Base-by-base conservation (phyloP, 2,329 filamentous ascomycete species). In the Aspergillus nomiae region DNA sequence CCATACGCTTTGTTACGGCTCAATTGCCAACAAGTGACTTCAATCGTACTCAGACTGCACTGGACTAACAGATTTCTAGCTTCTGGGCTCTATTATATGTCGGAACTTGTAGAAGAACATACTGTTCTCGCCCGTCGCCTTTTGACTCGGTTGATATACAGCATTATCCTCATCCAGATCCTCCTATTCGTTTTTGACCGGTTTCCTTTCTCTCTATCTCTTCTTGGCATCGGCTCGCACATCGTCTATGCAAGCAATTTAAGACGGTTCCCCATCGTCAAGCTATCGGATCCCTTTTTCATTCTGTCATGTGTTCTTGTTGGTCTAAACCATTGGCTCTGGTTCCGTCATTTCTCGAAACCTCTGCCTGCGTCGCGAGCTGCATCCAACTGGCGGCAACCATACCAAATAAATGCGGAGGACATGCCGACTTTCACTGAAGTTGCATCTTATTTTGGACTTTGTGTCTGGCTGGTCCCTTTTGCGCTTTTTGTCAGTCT, bases 11-110 rank as follows among this genome's bases (percentile, higher is more conserved):
- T 36, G 24, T 54, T 34, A 41, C 30, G 19, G 30, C 51, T 54
- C 24, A 16, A 50, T 30, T 28, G 7, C 26, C 14, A 48, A 28
- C 11, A 30, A 28, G 26, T 14, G 24, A 8, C 16, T 50, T 30
- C 43, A 24, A 28, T 51, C 24, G 30, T 45, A 32, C 16, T 19
- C 45, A 59, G 51, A 38, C 51, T 63, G 61, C 67, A 63, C 3
- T 55, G 16, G 64, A 59, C 57, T 54, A 62, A 67, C 58, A n/a
- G 41, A 8, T 36, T 53, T 64, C 55, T 73, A 92, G 95, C 95
- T 45, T 97, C 93, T n/a, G 95, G 95, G 43, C 88, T 99, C 30
- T 99, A 99, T 82, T 99, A 99, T 78, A 90, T 99, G 59, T 97
- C 94, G 28, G 95, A 99, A 78, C 89, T 98, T 16, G 95, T 99